Evolutionary conservation across 495 filamentous ascomycete genomes (phyloP), one percentile per base, ranked within the genome.

Genomic region (Niebla homalea): DNA sequence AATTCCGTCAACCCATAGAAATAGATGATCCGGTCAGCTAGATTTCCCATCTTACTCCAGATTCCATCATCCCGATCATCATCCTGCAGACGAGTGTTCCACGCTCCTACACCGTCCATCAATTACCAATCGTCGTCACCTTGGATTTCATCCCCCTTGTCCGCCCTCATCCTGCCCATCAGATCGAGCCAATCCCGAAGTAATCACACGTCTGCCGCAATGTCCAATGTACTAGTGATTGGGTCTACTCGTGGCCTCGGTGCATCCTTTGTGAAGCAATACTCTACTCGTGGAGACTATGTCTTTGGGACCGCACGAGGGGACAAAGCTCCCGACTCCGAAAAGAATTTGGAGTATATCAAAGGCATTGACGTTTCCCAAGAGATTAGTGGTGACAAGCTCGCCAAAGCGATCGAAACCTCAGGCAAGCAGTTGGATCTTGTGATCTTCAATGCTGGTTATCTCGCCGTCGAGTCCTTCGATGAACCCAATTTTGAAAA

Each of bases 161-260:
- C 10, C 14, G 10, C 29, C 29, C 29, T 11, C 29, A 32, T 32
- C 7, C 29, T 32, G 7, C 14, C 29, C 29, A 32, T 3, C 7
- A 32, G 7, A 32, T 32, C 29, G 0, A 7, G 10, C 29, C 29
- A 32, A 7, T 11, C 29, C 7, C 29, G 29, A 32, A 12, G 3
- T 11, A 42, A 42, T 0, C 39, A 41, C 15, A 11, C 21, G 16
- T 18, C 16, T 41, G 10, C 16, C 16, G 61, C 49, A 15, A 75
- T 75, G 71, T 50, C 64, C 4, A 65, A 63, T 43, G 62, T 83
- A 40, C 72, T 86, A 16, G 74, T 87, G 26, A 60, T 87, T 40
- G 82, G 83, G 29, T 81, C 76, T 4, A 84, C 78, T 11, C 70
- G 81, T 36, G 83, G 81, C 18, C 67, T 87, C 0, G 83, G 83